Evolutionary conservation across 2,329 filamentous ascomycete genomes (phyloP).

Genomic region (Colletotrichum sojae): DNA sequence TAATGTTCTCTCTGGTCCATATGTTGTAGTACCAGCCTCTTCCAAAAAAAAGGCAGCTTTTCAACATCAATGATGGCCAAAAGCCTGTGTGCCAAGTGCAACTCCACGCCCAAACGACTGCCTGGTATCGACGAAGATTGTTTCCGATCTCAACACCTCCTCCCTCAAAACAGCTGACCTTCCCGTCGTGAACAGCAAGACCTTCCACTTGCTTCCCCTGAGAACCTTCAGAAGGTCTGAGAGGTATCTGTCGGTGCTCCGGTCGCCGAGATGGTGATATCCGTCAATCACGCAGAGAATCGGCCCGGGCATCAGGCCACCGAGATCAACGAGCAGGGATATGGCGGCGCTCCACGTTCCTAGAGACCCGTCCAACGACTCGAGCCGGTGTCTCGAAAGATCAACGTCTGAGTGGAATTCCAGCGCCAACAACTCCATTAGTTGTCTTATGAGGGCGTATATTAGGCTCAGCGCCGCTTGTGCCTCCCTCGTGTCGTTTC

Average conservation of each 20-base stretch:
- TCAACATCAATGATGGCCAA: neutral
- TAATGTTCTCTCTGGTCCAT: too few species aligned
- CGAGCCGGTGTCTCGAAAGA: neutral
- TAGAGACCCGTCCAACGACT: neutral
- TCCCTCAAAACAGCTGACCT: slow-evolving; percentile 1
- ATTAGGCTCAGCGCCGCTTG: slow-evolving; percentile 21
- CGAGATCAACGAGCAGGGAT: neutral
- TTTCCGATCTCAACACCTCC: slow-evolving; percentile 1
- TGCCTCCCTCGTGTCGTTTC: slow-evolving; percentile 7
- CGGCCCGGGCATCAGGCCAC: neutral
- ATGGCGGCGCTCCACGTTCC: neutral
- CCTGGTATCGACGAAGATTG: neutral
- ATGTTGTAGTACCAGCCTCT: too few species aligned
- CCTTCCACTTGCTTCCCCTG: neutral
- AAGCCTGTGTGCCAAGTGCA: slow-evolving; percentile 2
- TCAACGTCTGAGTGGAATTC: slow-evolving; percentile 11
- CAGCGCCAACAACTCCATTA: slow-evolving; percentile 35
- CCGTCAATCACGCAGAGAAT: slow-evolving; percentile 22
- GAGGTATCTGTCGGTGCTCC: neutral
- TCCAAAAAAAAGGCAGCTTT: too few species aligned
- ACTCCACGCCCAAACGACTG: neutral
- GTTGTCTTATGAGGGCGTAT: slow-evolving; percentile 36
- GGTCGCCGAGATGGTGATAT: slow-evolving; percentile 18
- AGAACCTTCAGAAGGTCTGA: neutral
- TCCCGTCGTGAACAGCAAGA: slow-evolving; percentile 7